phyloP scores from a whole-genome alignment of 2,329 filamentous ascomycete genomes.

The Epichloe amarillans region DNA sequence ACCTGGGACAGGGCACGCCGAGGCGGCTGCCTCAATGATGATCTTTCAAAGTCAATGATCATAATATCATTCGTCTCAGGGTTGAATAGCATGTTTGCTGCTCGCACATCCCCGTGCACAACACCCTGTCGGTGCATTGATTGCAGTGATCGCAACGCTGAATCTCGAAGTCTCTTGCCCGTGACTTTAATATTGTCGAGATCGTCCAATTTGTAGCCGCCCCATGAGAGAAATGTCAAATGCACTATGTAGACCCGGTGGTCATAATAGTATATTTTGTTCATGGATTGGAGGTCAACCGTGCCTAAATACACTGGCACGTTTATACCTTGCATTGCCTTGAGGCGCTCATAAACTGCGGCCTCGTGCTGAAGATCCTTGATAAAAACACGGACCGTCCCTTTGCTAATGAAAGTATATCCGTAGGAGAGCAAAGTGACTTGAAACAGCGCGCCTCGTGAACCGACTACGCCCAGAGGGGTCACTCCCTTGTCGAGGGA shows the following conservation, averaged over 20 bases:
- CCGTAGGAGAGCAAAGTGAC: constrained; percentile 26
- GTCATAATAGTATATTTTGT: constrained; percentile 21
- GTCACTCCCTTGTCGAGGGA: constrained; percentile 19
- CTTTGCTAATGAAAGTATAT: constrained; percentile 31
- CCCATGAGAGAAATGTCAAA: constrained; percentile 19
- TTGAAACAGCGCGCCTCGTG: constrained; percentile 26
- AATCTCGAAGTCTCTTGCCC: constrained; percentile 2
- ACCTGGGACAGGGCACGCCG: not conserved
- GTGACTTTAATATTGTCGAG: not conserved
- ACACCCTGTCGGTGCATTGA: constrained; percentile 15
- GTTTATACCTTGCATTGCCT: constrained; percentile 18
- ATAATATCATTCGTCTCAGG: constrained; percentile 13
- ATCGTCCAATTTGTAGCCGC: not conserved
- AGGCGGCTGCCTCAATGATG: constrained; percentile 1
- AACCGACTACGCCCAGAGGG: constrained; percentile 15
- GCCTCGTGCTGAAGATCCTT: constrained; percentile 22
- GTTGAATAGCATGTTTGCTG: constrained; percentile 16
- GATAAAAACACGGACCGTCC: constrained; percentile 20
- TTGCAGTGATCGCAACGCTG: constrained; percentile 8
- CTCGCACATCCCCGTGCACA: constrained; percentile 13
- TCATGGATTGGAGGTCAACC: constrained; percentile 20
- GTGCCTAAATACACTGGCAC: constrained; percentile 25
- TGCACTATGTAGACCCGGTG: constrained; percentile 18
- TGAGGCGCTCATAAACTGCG: constrained; percentile 20
- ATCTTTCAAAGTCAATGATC: constrained; percentile 20